These are phyloP conservation scores for Trypanosoma avium DNA, from an alignment of 208 protist genomes.

Conservation along the genomic window DNA sequence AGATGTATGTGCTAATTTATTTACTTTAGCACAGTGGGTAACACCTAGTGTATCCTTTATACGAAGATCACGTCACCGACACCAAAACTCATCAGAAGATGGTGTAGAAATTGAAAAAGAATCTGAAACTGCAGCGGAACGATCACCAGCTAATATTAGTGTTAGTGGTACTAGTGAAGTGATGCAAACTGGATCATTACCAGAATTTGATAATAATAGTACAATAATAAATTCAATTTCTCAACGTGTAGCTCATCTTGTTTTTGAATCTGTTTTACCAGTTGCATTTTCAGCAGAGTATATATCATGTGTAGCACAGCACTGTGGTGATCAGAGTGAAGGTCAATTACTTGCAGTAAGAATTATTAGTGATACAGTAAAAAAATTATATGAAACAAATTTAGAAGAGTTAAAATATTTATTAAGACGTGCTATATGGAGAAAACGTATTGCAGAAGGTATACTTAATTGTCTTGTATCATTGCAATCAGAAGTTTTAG, in stretches of 20 bases:
- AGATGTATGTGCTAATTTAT: slow-evolving; percentile 37
- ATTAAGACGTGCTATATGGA: slow-evolving; percentile 38
- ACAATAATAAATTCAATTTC: neutral
- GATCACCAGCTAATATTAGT: neutral
- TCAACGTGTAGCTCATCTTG: slow-evolving; percentile 13
- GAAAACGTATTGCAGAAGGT: slow-evolving; percentile 74
- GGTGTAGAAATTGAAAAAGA: neutral
- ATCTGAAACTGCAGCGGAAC: neutral
- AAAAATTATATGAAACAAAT: slow-evolving; percentile 29
- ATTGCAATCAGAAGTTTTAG: slow-evolving; percentile 77
- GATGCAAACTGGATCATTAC: neutral
- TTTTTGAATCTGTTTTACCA: slow-evolving; percentile 39
- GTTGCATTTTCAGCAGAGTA: slow-evolving; percentile 67
- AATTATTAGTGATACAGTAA: slow-evolving; percentile 61
- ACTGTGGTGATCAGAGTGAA: slow-evolving; percentile 71
- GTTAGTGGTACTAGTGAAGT: too few species aligned
- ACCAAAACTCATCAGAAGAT: neutral
- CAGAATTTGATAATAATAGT: neutral
- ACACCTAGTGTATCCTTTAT: slow-evolving; percentile 21
- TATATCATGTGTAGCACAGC: slow-evolving; percentile 51
- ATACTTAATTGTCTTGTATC: slow-evolving; percentile 91
- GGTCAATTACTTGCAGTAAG: slow-evolving; percentile 67
- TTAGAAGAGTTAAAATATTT: slow-evolving; percentile 42
- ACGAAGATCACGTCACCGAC: slow-evolving; percentile 11
- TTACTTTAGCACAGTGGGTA: slow-evolving; percentile 19